These are phyloP conservation scores for Tolypocladium tropicale DNA, from an alignment of 2,329 filamentous ascomycete species.

Conservation along the genomic window DNA sequence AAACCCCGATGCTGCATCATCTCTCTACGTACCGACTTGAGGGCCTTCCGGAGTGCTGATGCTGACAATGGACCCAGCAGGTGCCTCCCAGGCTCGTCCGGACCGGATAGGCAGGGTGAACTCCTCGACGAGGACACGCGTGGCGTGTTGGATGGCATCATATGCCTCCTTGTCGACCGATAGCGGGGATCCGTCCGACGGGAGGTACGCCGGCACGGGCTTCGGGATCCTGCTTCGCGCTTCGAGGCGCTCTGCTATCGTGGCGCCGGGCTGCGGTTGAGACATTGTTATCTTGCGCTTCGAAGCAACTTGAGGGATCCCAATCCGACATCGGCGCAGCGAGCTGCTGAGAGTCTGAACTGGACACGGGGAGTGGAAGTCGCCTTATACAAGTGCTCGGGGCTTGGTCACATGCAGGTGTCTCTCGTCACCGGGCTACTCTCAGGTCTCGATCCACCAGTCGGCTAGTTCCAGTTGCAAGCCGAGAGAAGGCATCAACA, in stretches of 20 bases:
- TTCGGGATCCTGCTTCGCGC: conserved; percentile 33
- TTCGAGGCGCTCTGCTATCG: conserved; percentile 25
- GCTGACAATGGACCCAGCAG: conserved; percentile 56
- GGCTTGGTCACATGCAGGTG: no score
- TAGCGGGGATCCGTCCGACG: conserved; percentile 30
- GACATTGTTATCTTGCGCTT: conserved; percentile 4
- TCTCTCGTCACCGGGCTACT: not conserved
- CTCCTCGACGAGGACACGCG: conserved; percentile 30
- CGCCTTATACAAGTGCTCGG: no score
- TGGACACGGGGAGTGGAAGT: not conserved
- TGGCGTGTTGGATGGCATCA: conserved; percentile 45
- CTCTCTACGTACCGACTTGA: conserved; percentile 48
- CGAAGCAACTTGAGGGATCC: not conserved
- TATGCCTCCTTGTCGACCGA: conserved; percentile 41
- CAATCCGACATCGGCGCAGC: not conserved
- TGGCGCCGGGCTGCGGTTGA: conserved; percentile 3
- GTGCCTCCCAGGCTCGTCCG: conserved; percentile 62
- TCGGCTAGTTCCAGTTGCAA: not conserved
- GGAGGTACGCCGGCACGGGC: conserved; percentile 38
- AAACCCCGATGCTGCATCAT: not conserved
- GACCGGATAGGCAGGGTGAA: conserved; percentile 64
- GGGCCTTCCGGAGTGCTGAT: conserved; percentile 68
- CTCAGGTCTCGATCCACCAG: not conserved
- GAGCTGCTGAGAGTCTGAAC: not conserved
- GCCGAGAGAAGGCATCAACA: not conserved